Evolutionary conservation across 2,329 filamentous ascomycete species (phyloP), one percentile per base, ranked within the genome.

Genomic region (Fusarium acutatum): DNA sequence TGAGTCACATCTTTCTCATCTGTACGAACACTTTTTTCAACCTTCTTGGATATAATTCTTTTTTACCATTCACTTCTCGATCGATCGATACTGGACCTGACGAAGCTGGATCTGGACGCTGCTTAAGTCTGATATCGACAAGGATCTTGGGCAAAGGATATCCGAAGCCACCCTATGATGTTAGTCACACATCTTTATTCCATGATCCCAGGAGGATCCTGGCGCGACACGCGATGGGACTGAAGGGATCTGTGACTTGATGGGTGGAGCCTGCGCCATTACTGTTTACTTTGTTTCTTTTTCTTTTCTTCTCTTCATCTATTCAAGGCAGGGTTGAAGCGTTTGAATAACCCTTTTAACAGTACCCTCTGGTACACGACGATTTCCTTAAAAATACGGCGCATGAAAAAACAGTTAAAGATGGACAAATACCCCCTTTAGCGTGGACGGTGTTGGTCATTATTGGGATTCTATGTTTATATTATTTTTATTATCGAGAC

Each of bases 401-500:
- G 79, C 71, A 79, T 71, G 77, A 79, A 77, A 76, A 75, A 76
- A 76, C 76, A 73, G 40, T 60, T 75, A 75, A 79, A 79, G 77
- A 78, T 74, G 76, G 74, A 78, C 64, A 69, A 79, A 80, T 80
- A 80, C 78, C 79, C 78, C 78, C 72, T 71, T 73, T 57, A 71
- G 75, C 73, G 75, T 76, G 70, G 72, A 71, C 43, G 75, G 75
- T 76, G 75, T 75, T 77, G 67, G 74, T 67, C 69, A 62, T 72
- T 75, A 67, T 66, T 73, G 69, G 71, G 73, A 74, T 73, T 58
- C 49, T 64, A 56, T 68, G 53, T 61, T 73, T 64, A 66, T 70
- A 53, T 56, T 77, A 46, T 72, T 73, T 58, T 37, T 35, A 49
- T 54, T n/a, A 62, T 56, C 44, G 46, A 37, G 75, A 60, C 61